A percentile compares a stretch with the other conserved stretches of the same genome.
Conservation (phyloP, 257 asterid genomes). For the Fraxinus americana region DNA sequence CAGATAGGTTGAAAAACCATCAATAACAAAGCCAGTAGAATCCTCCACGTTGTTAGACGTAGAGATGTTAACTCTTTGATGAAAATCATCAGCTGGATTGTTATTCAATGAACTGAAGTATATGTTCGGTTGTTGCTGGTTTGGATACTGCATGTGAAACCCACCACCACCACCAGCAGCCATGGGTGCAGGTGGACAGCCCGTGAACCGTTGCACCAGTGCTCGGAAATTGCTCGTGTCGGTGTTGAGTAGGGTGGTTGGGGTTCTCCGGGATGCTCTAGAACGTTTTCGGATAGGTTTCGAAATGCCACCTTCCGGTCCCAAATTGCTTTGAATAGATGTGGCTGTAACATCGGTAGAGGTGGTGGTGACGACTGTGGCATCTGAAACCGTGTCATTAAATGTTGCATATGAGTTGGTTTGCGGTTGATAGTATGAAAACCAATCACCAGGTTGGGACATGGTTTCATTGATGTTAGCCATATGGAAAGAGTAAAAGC, state of each 20-base stretch:
- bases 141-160: neutral
- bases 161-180: neutral
- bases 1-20: neutral
- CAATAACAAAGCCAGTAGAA: neutral
- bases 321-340: slow-evolving; percentile 19
- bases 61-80: neutral
- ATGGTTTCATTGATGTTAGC: slow-evolving; percentile 16
- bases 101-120: neutral
- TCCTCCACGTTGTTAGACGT: neutral
- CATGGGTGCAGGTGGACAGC: slow-evolving; percentile 37
- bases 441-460: slow-evolving; percentile 24
- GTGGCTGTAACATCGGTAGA: slow-evolving; percentile 17
- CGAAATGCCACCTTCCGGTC: slow-evolving; percentile 44
- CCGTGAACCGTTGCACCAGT: slow-evolving; percentile 65
- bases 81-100: neutral
- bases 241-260: slow-evolving; percentile 64
- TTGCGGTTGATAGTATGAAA: slow-evolving; percentile 25
- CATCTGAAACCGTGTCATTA: neutral
- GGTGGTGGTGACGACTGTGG: neutral
- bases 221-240: slow-evolving; percentile 57
- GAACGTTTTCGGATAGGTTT: slow-evolving; percentile 49
- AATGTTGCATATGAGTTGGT: neutral
- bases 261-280: slow-evolving; percentile 51
- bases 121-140: neutral
- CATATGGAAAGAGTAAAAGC: slow-evolving; percentile 8